phyloP scores from a whole-genome alignment of 805 yeast genomes.

The Pichia pseudocactophila region DNA sequence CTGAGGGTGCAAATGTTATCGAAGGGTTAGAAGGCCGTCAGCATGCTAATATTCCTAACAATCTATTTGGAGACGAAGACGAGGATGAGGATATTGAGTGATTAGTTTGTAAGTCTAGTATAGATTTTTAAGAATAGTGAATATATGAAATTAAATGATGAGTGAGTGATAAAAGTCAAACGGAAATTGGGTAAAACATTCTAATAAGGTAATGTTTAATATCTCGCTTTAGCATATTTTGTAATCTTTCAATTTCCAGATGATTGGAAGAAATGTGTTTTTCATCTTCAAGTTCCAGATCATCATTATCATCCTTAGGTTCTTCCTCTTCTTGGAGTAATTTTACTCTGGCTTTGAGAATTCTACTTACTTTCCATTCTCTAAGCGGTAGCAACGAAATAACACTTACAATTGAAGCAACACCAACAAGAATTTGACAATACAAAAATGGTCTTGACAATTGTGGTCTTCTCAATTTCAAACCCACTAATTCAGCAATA shows the following conservation, averaged over 20 bases:
- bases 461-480: constrained; percentile 22
- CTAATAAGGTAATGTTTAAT: constrained; percentile 14
- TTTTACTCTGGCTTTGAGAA: constrained; percentile 24
- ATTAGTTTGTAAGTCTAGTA: constrained; percentile 13
- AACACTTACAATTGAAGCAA: constrained; percentile 34
- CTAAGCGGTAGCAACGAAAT: constrained; percentile 40
- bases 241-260: constrained; percentile 7
- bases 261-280: too few species aligned
- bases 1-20: not conserved
- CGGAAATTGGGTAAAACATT: constrained; percentile 24
- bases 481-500: constrained; percentile 27
- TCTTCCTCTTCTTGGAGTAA: constrained; percentile 1
- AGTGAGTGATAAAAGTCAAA: constrained; percentile 7
- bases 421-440: constrained; percentile 54
- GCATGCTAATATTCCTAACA: constrained; percentile 6
- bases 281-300: not conserved
- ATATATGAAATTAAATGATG: not conserved
- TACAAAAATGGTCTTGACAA: constrained; percentile 39
- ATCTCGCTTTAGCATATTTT: constrained; percentile 8
- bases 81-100: constrained; percentile 37
- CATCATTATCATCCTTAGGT: not conserved
- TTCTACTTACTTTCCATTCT: constrained; percentile 43
- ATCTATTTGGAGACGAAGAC: constrained; percentile 26
- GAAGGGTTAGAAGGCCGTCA: constrained; percentile 5
- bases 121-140: not conserved